Evolutionary conservation across 1,284 basidiomycete species (phyloP).

Genomic region (Ceratobasidium sp.): DNA sequence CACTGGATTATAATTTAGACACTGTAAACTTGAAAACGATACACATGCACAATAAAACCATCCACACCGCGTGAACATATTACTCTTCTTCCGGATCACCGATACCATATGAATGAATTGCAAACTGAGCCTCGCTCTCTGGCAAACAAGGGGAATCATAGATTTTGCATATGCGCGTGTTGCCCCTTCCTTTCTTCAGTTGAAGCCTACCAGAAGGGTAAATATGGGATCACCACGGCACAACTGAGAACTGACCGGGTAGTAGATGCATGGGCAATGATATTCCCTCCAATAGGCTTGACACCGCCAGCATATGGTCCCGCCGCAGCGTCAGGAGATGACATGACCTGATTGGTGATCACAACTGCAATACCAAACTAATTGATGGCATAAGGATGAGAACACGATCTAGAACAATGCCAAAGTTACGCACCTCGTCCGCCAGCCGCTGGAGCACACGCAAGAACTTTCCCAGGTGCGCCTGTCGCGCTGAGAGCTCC

Average conservation of each 20-base stretch:
- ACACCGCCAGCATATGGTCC: slow-evolving; percentile 88
- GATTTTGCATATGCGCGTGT: slow-evolving; percentile 93
- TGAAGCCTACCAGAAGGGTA: slow-evolving; percentile 65
- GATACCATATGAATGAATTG: slow-evolving; percentile 87
- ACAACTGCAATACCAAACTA: slow-evolving; percentile 98
- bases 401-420: background rate
- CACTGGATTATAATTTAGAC: slow-evolving; percentile 25
- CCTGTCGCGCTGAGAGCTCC: slow-evolving; percentile 93
- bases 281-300: slow-evolving; percentile 97
- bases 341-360: slow-evolving; percentile 98
- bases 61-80: background rate
- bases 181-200: slow-evolving; percentile 90
- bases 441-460: slow-evolving; percentile 91
- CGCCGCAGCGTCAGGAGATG: slow-evolving; percentile 92
- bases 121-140: slow-evolving; percentile 94
- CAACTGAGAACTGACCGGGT: slow-evolving; percentile 65
- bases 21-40: background rate
- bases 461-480: slow-evolving; percentile 96
- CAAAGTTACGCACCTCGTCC: slow-evolving; percentile 74
- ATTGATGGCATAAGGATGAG: slow-evolving; percentile 43
- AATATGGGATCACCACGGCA: background rate
- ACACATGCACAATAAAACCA: slow-evolving; percentile 13
- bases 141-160: slow-evolving; percentile 98
- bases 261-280: slow-evolving; percentile 94
- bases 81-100: slow-evolving; percentile 88